These are phyloP conservation scores for Epichloe sylvatica DNA, from an alignment of 2,329 filamentous ascomycete species.

Conservation along the genomic window DNA sequence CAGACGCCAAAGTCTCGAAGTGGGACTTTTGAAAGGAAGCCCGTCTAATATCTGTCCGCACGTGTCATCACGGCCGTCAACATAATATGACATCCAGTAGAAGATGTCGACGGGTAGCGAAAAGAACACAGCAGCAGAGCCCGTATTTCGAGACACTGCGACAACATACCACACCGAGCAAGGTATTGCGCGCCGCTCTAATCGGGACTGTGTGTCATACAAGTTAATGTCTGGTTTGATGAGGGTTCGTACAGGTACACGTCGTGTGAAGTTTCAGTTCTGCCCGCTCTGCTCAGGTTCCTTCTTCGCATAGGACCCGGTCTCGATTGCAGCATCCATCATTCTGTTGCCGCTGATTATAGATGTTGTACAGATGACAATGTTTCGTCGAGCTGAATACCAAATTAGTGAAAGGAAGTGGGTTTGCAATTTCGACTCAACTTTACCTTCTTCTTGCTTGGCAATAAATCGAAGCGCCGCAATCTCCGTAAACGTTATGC, in stretches of 20 bases:
- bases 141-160: background rate
- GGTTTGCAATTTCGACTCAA: background rate
- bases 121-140: background rate
- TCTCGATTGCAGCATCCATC: conserved; percentile 75
- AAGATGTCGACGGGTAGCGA: background rate
- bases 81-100: background rate
- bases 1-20: conserved; percentile 4
- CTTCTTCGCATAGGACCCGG: conserved; percentile 38
- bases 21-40: background rate
- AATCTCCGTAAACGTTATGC: conserved; percentile 91
- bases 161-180: background rate
- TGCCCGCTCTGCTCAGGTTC: conserved; percentile 13
- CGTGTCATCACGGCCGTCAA: background rate
- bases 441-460: conserved; percentile 59
- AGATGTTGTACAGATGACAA: conserved; percentile 85
- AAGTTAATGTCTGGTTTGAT: background rate
- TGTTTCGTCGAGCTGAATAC: conserved; percentile 53
- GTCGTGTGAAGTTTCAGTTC: background rate
- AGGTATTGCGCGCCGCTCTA: background rate
- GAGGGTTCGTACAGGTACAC: conserved; percentile 1
- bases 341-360: conserved; percentile 81
- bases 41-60: background rate
- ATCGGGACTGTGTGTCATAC: background rate
- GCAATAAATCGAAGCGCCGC: conserved; percentile 85
- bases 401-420: background rate